A percentile compares a stretch with the other conserved stretches of the same genome.
phyloP scores from a whole-genome alignment of 2,329 filamentous ascomycete genomes.

The Colletotrichum eremochloae region DNA sequence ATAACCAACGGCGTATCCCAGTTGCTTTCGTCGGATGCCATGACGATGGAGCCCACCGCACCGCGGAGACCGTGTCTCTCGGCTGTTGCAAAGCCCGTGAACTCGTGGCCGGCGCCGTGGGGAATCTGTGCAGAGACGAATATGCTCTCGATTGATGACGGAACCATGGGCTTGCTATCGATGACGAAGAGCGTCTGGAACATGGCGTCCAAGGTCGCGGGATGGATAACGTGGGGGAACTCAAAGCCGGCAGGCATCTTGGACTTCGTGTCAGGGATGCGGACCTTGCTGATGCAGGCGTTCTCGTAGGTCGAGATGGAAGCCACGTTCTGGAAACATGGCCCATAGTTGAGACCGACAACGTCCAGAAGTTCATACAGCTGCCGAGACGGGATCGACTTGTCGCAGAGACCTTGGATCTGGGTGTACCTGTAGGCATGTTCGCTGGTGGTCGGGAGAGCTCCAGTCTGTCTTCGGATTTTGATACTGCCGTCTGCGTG shows the following conservation, averaged over 20 bases:
- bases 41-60: constrained; percentile 59
- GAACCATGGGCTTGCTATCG: constrained; percentile 62
- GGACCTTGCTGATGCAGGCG: constrained; percentile 55
- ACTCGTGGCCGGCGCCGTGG: constrained; percentile 49
- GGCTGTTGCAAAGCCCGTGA: constrained; percentile 59
- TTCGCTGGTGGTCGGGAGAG: neutral
- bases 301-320: constrained; percentile 51
- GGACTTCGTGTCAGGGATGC: constrained; percentile 63
- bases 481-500: constrained; percentile 44
- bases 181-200: constrained; percentile 66
- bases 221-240: constrained; percentile 69
- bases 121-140: constrained; percentile 59
- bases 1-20: constrained; percentile 54
- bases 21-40: constrained; percentile 51
- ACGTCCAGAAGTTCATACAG: constrained; percentile 65
- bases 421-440: constrained; percentile 45
- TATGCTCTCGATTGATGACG: constrained; percentile 59
- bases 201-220: constrained; percentile 68
- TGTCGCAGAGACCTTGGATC: constrained; percentile 49
- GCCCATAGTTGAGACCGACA: constrained; percentile 66
- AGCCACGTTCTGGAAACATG: constrained; percentile 63
- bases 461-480: constrained; percentile 1
- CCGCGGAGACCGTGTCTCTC: constrained; percentile 52
- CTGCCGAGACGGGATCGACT: constrained; percentile 57
- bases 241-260: constrained; percentile 68